Base-by-base conservation (phyloP, 108 stramenopile genomes). In the Mediolabrus comicus region DNA sequence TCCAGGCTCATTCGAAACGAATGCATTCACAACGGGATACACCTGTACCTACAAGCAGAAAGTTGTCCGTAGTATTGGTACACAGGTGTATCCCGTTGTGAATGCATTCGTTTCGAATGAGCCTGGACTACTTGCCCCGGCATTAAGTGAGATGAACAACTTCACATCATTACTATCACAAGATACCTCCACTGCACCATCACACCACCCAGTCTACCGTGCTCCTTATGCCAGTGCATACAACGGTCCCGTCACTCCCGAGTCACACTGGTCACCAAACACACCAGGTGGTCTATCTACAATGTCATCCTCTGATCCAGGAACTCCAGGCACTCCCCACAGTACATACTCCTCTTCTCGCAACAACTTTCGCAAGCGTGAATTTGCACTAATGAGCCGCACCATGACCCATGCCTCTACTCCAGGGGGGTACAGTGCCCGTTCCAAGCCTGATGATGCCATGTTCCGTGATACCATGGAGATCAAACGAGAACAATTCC, bases 81-180 rank as follows among this genome's bases (percentile, higher is more conserved):
- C 87, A 51, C 86, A 85, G 86, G 89, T 90, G 4, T 85, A 84
- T 59, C 80, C 89, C 3, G 86, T 84, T 10, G 87, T 89, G 41
- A 90, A 93, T 69, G 84, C 89, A 24, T 93, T 79, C 51, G 82
- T 79, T 2, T 75, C 89, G 17, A 53, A 71, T 38, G 92, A 93
- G 34, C 89, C 89, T 10, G 92, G 92, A n/a, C 61, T 68, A 0
- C 71, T 90, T 25, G 84, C 92, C 19, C 80, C 87, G 16, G 59
- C 89, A 19, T 59, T 93, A 19, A 82, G 78, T 11, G 80, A 86
- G 67, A 93, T 93, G 92, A 93, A 93, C 62, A 93, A 93, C 54
- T 89, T 89, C 76, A 87, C 90, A 10, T 81, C 84, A n/a, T 79
- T 77, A 13, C 34, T 77, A 22, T 69, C 67, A 2, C 75, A 77